Conservation (phyloP, 805 yeast genomes). For the Barnettozyma botsteinii region DNA sequence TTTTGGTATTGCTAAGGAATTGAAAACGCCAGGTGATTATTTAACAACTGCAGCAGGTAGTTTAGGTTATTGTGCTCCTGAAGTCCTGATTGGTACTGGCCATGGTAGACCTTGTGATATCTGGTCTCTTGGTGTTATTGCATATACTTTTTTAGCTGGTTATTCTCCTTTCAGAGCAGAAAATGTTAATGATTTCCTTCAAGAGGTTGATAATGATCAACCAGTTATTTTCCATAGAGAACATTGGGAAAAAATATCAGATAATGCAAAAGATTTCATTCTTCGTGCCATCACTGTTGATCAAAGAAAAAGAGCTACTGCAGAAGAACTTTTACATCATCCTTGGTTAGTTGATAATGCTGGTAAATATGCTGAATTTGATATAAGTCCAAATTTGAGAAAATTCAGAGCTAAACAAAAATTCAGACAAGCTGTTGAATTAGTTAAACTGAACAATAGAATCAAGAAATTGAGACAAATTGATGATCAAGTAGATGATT, state of each 20-base stretch:
- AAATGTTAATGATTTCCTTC: conserved; percentile 70
- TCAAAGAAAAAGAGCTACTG: conserved; percentile 65
- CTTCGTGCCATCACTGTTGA: conserved; percentile 61
- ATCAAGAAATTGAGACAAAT: conserved; percentile 60
- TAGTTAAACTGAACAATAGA: conserved; percentile 76
- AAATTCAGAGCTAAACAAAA: conserved; percentile 79
- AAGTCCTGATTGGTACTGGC: conserved; percentile 72
- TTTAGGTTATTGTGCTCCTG: conserved; percentile 97
- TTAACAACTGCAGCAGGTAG: conserved; percentile 80
- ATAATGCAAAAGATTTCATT: conserved; percentile 77
- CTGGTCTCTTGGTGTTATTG: conserved; percentile 92
- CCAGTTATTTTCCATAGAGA: conserved; percentile 82
- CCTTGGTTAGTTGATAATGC: conserved; percentile 64
- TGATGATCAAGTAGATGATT: conserved; percentile 37
- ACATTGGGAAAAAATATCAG: conserved; percentile 79
- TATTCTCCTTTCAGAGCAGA: conserved; percentile 90
- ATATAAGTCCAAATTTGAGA: conserved; percentile 76
- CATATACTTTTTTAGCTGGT: conserved; percentile 87
- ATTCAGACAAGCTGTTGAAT: conserved; percentile 79
- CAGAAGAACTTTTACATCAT: conserved; percentile 56
- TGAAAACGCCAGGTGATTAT: conserved; percentile 53
- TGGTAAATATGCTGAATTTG: conserved; percentile 41
- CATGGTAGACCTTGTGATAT: conserved; percentile 95
- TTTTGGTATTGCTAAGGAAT: conserved; percentile 87
- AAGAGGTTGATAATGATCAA: conserved; percentile 65